Percentiles rank a stretch among this genome's conserved stretches.
phyloP scores from a whole-genome alignment of 139 green algal genomes.

The Mychonastes homosphaera region DNA sequence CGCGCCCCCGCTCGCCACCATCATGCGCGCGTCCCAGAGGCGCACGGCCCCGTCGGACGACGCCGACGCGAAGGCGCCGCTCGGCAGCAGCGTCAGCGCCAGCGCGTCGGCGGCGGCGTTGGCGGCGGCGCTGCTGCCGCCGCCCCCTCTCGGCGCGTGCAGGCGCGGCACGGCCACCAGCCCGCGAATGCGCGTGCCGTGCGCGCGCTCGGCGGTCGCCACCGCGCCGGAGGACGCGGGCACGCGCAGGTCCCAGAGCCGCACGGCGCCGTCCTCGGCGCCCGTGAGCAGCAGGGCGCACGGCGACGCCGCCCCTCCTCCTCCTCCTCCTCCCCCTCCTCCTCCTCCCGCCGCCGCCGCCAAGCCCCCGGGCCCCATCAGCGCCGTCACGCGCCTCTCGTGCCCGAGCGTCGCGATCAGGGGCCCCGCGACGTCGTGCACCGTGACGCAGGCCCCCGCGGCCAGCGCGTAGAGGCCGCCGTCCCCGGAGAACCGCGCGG shows the following conservation, averaged over 20 bases:
- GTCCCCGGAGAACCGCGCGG: conserved; percentile 29
- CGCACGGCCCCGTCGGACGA: conserved; percentile 58
- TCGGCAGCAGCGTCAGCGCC: no score
- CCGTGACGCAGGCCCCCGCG: no score
- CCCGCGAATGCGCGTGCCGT: conserved; percentile 31
- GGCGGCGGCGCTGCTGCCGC: background rate
- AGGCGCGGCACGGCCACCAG: conserved; percentile 22
- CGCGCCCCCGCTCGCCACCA: conserved; percentile 7
- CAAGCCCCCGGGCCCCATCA: no score
- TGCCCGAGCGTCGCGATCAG: no score
- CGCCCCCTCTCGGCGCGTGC: background rate
- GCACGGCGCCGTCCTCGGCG: conserved; percentile 35
- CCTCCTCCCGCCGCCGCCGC: conserved; percentile 8
- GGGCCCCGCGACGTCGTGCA: no score
- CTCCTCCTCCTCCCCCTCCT: no score
- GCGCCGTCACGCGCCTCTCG: no score
- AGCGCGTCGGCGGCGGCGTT: no score
- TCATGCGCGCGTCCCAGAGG: conserved; percentile 43
- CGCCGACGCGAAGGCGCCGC: conserved; percentile 34
- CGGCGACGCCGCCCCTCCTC: no score
- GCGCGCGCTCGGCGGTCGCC: conserved; percentile 20
- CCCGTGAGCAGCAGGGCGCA: conserved; percentile 25
- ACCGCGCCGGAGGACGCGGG: conserved; percentile 12
- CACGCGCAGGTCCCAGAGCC: conserved; percentile 44
- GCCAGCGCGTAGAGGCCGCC: no score